Evolutionary conservation across 208 protist genomes (phyloP).

Genomic region (Leishmania turanica): DNA sequence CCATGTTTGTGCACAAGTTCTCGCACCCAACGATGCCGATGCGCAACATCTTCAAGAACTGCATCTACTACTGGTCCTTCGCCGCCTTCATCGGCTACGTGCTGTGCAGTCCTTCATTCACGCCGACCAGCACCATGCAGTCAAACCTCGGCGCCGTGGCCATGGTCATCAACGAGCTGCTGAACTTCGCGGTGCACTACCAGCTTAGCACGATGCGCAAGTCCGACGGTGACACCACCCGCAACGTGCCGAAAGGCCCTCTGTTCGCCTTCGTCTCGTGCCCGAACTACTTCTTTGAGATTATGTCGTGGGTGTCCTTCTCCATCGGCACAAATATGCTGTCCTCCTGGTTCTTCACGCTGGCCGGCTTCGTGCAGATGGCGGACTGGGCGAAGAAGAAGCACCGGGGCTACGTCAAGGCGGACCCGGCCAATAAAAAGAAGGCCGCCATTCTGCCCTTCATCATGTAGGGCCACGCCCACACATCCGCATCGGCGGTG

Average conservation of each 20-base stretch:
- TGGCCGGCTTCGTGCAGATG: constrained; percentile 86
- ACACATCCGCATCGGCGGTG: background rate
- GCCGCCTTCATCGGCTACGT: constrained; percentile 91
- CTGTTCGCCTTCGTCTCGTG: constrained; percentile 93
- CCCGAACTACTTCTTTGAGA: constrained; percentile 97
- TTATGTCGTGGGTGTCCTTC: constrained; percentile 94
- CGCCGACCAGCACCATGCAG: constrained; percentile 50
- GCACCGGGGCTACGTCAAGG: constrained; percentile 86
- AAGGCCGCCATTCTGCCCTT: constrained; percentile 88
- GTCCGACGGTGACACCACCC: constrained; percentile 61
- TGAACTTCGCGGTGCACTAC: constrained; percentile 92
- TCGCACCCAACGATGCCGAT: constrained; percentile 94
- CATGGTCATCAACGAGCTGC: constrained; percentile 83
- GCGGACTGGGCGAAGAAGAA: constrained; percentile 87
- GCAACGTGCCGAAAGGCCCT: constrained; percentile 80
- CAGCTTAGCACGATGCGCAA: constrained; percentile 90
- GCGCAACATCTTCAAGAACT: constrained; percentile 96
- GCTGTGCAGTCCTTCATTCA: constrained; percentile 89
- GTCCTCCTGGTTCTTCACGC: constrained; percentile 82
- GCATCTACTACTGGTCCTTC: constrained; percentile 95
- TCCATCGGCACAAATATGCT: constrained; percentile 85
- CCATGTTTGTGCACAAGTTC: constrained; percentile 96
- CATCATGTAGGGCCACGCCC: constrained; percentile 45
- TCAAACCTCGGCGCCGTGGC: constrained; percentile 48
- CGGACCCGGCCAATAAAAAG: constrained; percentile 65